Conservation (phyloP, 1,284 basidiomycete species). For the Ceratobasidium sp. region DNA sequence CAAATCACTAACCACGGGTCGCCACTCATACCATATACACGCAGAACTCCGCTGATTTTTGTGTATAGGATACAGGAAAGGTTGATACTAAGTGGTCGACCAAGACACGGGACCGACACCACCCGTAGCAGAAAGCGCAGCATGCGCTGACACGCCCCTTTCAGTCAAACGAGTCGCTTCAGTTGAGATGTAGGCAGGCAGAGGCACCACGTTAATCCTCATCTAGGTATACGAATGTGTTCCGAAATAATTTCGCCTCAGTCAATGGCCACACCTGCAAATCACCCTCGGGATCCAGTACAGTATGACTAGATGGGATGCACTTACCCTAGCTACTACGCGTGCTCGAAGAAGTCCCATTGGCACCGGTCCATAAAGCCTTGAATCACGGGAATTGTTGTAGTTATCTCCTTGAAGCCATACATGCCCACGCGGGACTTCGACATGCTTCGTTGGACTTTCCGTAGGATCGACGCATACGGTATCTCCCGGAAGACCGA, state of each 20-base stretch:
- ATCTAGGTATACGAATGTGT: conserved; percentile 58
- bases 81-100: too few species aligned
- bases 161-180: not conserved
- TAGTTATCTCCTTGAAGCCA: conserved; percentile 95
- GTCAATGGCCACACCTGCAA: conserved; percentile 63
- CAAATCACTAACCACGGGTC: too few species aligned
- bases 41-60: too few species aligned
- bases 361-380: conserved; percentile 90
- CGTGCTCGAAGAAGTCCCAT: conserved; percentile 80
- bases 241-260: conserved; percentile 57
- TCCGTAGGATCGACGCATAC: conserved; percentile 79
- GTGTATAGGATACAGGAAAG: not conserved
- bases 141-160: not conserved
- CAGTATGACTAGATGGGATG: not conserved
- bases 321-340: conserved; percentile 72
- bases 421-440: conserved; percentile 82
- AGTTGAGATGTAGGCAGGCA: not conserved
- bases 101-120: not conserved
- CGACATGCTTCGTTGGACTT: conserved; percentile 62
- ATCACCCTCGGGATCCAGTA: conserved; percentile 16
- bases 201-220: not conserved
- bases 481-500: conserved; percentile 89
- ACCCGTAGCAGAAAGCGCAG: not conserved
- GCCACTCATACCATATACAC: too few species aligned
- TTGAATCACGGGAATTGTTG: conserved; percentile 82